Conservation (phyloP, 352 stramenopile species). For the Phytophthora quininea region DNA sequence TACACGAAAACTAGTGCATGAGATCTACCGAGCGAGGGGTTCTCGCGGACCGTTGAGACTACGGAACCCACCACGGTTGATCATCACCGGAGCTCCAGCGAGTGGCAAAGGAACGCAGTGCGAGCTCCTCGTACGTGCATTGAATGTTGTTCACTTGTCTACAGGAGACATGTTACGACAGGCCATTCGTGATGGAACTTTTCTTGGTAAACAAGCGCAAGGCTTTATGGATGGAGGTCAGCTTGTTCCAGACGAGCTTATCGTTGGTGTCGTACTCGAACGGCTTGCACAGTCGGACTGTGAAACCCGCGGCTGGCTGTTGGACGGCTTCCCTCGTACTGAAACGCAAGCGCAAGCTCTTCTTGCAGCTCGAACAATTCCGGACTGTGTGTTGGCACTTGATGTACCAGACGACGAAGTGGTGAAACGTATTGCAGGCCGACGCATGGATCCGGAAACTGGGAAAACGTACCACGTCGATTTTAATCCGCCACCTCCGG, state of each 20-base stretch:
- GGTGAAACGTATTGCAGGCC: slow-evolving; percentile 92
- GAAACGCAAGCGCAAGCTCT: slow-evolving; percentile 81
- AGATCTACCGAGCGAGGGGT: slow-evolving; percentile 58
- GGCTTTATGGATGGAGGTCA: slow-evolving; percentile 91
- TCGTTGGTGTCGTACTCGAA: slow-evolving; percentile 93
- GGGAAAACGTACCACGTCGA: slow-evolving; percentile 92
- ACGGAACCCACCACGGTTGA: slow-evolving; percentile 66
- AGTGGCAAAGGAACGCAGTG: slow-evolving; percentile 97
- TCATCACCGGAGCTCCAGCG: slow-evolving; percentile 93
- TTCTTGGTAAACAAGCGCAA: slow-evolving; percentile 84
- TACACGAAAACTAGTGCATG: slow-evolving; percentile 45
- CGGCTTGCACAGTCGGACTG: slow-evolving; percentile 80
- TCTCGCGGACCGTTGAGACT: slow-evolving; percentile 49
- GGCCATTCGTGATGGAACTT: slow-evolving; percentile 72
- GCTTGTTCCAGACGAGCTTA: slow-evolving; percentile 95
- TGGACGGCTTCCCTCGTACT: slow-evolving; percentile 96
- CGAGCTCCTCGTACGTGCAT: slow-evolving; percentile 89
- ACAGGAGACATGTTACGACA: slow-evolving; percentile 95
- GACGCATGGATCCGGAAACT: slow-evolving; percentile 90
- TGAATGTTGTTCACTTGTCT: slow-evolving; percentile 94
- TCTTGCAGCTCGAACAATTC: slow-evolving; percentile 67
- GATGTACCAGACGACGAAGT: slow-evolving; percentile 95
- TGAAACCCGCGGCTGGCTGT: slow-evolving; percentile 79
- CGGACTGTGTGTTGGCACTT: slow-evolving; percentile 94
- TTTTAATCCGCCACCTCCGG: slow-evolving; percentile 78